Evolutionary conservation across 2,329 filamentous ascomycete genomes (phyloP), one percentile per base, ranked within the genome.

Genomic region (Hortaea sp.): DNA sequence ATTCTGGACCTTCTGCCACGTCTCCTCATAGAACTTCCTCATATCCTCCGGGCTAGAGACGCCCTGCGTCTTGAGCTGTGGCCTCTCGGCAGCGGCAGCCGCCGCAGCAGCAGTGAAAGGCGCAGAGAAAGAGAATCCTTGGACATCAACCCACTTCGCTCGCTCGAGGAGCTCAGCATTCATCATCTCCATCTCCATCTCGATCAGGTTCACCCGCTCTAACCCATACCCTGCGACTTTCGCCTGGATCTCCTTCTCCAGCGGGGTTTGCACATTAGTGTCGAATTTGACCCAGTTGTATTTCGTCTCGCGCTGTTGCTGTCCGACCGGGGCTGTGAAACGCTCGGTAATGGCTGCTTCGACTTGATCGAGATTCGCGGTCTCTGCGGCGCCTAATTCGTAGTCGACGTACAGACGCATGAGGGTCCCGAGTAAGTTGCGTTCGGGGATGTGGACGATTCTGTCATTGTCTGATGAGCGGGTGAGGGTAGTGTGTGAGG

Each of bases 121-220:
- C 10, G 7, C 7, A 12, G 9, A 27, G 38, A 40, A 40, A 13
- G 12, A 10, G 32, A 37, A 10, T 10, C 10, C 12, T 4, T 10
- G 12, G 12, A 3, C 10, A 10, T 37, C 12, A 10, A 10, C 32
- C 10, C 10, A 10, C 32, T 37, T 37, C 32, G 10, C 32, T 12
- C 12, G 10, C 32, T 41, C 20, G 10, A 41, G 20, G 3, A 43
- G 31, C 42, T 37, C 13, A 9, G 20, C 30, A n/a, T 29, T 32
- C 13, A 29, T 29, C 43, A 49, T 45, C 37, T 46, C 47, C 31
- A 49, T n/a, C 43, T 49, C 47, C 7, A 35, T 29, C 43, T 49
- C 47, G 32, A 49, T 39, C 43, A 45, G 29, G 31, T 39, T 45
- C 9, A 42, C 32, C 2, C 13, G 39, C 7, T 49, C 35, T 10